These are phyloP conservation scores for Athelia sp. DNA, from an alignment of 1,284 basidiomycete species.

Conservation along the genomic window DNA sequence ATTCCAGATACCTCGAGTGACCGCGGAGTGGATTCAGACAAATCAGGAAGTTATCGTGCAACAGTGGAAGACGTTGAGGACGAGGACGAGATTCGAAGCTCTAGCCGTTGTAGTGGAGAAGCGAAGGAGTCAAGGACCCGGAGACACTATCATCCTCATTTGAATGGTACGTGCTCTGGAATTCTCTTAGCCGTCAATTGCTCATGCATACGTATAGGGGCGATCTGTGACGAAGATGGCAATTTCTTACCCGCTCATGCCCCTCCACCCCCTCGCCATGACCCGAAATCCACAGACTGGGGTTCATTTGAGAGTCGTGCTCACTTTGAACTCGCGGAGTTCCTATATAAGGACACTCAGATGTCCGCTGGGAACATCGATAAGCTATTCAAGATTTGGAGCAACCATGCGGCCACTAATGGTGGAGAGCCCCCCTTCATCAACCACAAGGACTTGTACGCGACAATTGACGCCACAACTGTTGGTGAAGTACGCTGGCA, in stretches of 20 bases:
- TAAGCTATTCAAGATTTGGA: constrained; percentile 12
- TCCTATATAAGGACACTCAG: constrained; percentile 10
- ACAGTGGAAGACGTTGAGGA: background rate
- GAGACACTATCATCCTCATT: background rate
- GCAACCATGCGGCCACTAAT: constrained; percentile 3
- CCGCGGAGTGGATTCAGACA: background rate
- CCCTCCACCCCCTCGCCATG: constrained; percentile 7
- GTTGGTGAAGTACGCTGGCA: constrained; percentile 19
- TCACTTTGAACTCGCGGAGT: constrained; percentile 16
- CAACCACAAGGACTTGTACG: constrained; percentile 11
- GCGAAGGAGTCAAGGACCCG: too few relatives aligned
- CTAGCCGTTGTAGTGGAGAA: too few relatives aligned
- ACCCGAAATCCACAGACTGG: constrained; percentile 12
- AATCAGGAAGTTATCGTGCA: background rate
- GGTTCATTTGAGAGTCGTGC: constrained; percentile 9
- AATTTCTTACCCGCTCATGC: constrained; percentile 6
- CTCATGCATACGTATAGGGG: background rate
- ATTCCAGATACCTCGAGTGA: background rate
- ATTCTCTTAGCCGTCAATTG: background rate
- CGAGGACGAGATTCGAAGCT: background rate
- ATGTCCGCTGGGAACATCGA: constrained; percentile 12
- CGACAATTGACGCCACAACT: constrained; percentile 12
- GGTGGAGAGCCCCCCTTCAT: constrained; percentile 14
- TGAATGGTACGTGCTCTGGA: background rate
- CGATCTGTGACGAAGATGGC: constrained; percentile 4